Evolutionary conservation across 768 basidiomycete species (phyloP).

Genomic region (Boletus sp.): DNA sequence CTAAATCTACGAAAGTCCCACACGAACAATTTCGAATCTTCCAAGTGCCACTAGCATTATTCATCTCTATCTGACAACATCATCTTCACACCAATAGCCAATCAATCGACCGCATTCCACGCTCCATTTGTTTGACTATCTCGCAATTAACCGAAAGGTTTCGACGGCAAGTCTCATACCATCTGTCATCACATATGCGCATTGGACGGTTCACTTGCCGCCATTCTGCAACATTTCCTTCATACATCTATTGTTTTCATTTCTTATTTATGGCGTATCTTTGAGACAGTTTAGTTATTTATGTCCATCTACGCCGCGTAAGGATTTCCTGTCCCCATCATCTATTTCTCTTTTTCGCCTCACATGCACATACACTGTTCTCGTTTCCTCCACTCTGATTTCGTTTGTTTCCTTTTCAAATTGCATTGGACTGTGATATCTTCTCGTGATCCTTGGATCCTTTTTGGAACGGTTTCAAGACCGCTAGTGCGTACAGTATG

Average conservation of each 20-base stretch:
- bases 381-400: not conserved
- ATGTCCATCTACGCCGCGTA: conserved; percentile 31
- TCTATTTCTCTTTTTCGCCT: not conserved
- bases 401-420: not conserved
- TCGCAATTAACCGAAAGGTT: conserved; percentile 15
- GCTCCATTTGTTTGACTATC: conserved; percentile 33
- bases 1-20: conserved; percentile 9
- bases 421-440: conserved; percentile 20
- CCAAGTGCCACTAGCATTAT: conserved; percentile 18
- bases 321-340: not conserved
- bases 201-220: conserved; percentile 31
- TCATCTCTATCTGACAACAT: conserved; percentile 17
- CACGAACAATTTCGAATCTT: conserved; percentile 12
- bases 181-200: conserved; percentile 30
- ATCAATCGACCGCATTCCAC: conserved; percentile 26
- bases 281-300: conserved; percentile 27
- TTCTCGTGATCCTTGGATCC: conserved; percentile 1
- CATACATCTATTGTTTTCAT: conserved; percentile 14
- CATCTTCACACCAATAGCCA: conserved; percentile 22
- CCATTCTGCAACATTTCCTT: conserved; percentile 16
- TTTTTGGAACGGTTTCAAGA: conserved; percentile 20
- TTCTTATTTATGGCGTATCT: conserved; percentile 34
- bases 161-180: conserved; percentile 10
- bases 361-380: conserved; percentile 5
- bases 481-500: conserved; percentile 23